Conservation (phyloP, 441 rosid species). For the Codiaeum variegatum region DNA sequence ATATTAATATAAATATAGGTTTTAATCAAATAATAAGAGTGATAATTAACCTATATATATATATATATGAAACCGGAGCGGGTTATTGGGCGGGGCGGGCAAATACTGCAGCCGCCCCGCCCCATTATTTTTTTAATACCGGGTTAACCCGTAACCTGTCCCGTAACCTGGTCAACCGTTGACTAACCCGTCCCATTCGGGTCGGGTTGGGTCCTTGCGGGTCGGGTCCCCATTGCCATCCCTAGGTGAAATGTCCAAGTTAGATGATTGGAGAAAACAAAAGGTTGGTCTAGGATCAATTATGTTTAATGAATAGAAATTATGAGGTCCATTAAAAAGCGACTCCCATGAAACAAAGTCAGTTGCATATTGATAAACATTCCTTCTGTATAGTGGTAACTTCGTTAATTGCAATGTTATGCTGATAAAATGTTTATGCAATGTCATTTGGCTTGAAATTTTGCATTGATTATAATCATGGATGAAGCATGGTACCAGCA, state of each 20-base stretch:
- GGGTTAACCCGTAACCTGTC: no score
- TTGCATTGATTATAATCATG: not conserved
- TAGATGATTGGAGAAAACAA: not conserved
- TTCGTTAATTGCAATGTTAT: not conserved
- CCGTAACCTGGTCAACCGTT: no score
- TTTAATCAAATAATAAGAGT: no score
- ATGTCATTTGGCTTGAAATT: not conserved
- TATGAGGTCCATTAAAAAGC: not conserved
- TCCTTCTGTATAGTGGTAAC: not conserved
- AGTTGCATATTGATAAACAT: not conserved
- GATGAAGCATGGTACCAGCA: not conserved
- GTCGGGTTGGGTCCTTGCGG: no score
- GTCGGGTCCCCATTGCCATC: no score
- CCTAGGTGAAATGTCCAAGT: not conserved
- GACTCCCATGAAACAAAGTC: not conserved
- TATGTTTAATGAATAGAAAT: not conserved
- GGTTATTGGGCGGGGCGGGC: no score
- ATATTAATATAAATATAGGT: no score
- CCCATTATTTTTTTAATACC: no score
- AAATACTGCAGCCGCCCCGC: no score
- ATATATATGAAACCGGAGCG: no score
- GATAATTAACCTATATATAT: no score
- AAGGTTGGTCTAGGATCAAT: not conserved
- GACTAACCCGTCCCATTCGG: no score
- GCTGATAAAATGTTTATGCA: not conserved